Evolutionary conservation across 495 filamentous ascomycete species (phyloP), one percentile per base, ranked within the genome.

Genomic region (Hypoxylon fragiforme): DNA sequence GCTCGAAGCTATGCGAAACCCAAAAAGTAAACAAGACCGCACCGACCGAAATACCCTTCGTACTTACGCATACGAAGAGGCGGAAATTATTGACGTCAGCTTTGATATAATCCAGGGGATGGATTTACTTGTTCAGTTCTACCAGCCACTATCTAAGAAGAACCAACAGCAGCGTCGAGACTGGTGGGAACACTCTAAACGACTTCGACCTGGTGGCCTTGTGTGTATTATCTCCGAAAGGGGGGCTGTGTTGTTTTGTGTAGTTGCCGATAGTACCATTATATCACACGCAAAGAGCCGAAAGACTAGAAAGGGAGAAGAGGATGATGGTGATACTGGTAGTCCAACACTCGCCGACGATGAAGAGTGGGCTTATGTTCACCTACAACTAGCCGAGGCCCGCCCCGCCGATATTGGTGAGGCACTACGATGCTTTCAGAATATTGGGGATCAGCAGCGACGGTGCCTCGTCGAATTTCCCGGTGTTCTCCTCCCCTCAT

Each of bases 401-500:
- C 50, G 57, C 19, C 24, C 69, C 41, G 42, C 70, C 31, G 53
- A 68, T 26, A 54, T 78, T 5, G 67, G 50, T 0, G 54, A 62
- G 21, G 46, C 58, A 4, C 60, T 70, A 8, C 52, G 49, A 26
- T 68, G 62, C 62, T 69, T 56, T 41, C 51, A 43, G 7, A 43
- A 55, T 28, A 24, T 65, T 13, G 62, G 66, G 0, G 21, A 43
- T 0, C 22, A 19, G 5, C 48, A 55, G 21, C 67, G 57, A 24
- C 63, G 55, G 55, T 76, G 70, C 8, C 73, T 90, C 7, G 76
- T 89, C 0, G 88, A 91, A 51, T 90, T 91, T 46, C 87, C 86
- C 0, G 83, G 81, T 7, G 70, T 92, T 3, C 70, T 91, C 1
- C 74, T 89, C 9, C 76, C 81, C 0, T 77, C 87, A 1, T 92